Evolutionary conservation across 768 basidiomycete species (phyloP), one percentile per base, ranked within the genome.

Genomic region (Dentipellis sp.): DNA sequence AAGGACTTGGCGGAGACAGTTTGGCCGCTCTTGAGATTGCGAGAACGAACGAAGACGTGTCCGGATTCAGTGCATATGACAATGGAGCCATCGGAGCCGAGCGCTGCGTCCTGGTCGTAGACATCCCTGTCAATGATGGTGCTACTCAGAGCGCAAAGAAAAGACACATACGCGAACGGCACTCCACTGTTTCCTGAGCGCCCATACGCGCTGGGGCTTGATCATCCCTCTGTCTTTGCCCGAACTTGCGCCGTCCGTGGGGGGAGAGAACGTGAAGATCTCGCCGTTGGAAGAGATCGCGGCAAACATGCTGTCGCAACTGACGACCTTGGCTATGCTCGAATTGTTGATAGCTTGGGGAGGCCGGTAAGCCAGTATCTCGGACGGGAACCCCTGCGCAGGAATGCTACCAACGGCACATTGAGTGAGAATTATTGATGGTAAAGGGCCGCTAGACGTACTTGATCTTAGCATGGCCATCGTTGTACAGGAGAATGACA

Each of bases 21-120:
- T 40, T 63, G 62, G 23, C 48, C 56, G 5, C 55, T 60, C 60
- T 65, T 70, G 6, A 68, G 58, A 56, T 72, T 81, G 23, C 91
- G 80, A 17, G 83, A 77, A 21, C 94, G 86, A 21, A 94, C 78
- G 65, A 88, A 97, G 35, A 95, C 94, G 63, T 97, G 94, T 0
- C 95, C 95, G 4, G 95, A 94, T 59, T 88, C 83, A 1, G 95
- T 98, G 71, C 91, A 97, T 48, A 98, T 78, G 65, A 97, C 86
- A 64, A 97, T 80, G 14, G 87, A 81, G 4, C 94, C 91, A 60
- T 97, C 93, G 1, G 83, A 74, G 17, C 92, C 91, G 12, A 97
- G 75, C 0, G 92, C 93, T 9, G 95, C 88, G 63, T 98, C 95
- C 84, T 88, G 38, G 37, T 40, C 6, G 34, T 29, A 0, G 36